These are phyloP conservation scores for Penicillium goetzii DNA, from an alignment of 495 filamentous ascomycete genomes.

Conservation along the genomic window DNA sequence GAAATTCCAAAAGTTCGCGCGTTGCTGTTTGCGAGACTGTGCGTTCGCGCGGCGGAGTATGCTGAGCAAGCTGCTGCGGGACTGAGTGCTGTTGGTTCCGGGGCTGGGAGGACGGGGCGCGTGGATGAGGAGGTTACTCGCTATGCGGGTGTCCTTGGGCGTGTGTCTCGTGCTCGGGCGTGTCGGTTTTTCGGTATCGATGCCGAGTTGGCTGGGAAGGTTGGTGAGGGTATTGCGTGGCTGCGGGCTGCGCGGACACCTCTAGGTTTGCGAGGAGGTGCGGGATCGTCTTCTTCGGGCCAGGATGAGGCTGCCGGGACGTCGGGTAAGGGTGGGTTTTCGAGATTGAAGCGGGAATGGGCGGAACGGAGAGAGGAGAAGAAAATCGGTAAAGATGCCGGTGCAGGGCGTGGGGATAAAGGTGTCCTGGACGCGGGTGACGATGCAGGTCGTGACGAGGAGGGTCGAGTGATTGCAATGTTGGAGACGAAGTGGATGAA, in stretches of 20 bases:
- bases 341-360: slow-evolving; percentile 55
- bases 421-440: slow-evolving; percentile 71
- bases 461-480: slow-evolving; percentile 83
- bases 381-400: slow-evolving; percentile 71
- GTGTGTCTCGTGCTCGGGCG: slow-evolving; percentile 76
- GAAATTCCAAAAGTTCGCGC: slow-evolving; percentile 87
- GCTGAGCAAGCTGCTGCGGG: slow-evolving; percentile 55
- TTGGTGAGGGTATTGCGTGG: slow-evolving; percentile 85
- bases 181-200: slow-evolving; percentile 91
- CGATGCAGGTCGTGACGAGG: slow-evolving; percentile 83
- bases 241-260: slow-evolving; percentile 70
- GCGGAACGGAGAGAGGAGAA: slow-evolving; percentile 49
- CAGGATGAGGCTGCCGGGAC: slow-evolving; percentile 23
- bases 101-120: slow-evolving; percentile 23
- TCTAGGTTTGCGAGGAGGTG: slow-evolving; percentile 57
- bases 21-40: slow-evolving; percentile 82
- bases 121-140: slow-evolving; percentile 63
- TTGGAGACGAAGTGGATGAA: slow-evolving; percentile 87
- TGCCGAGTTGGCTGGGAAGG: slow-evolving; percentile 78
- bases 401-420: slow-evolving; percentile 60
- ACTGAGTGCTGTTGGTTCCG: slow-evolving; percentile 44
- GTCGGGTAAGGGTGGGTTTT: slow-evolving; percentile 51
- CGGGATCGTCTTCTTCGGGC: slow-evolving; percentile 14
- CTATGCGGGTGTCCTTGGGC: slow-evolving; percentile 74
- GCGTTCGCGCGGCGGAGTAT: slow-evolving; percentile 68